Percentiles rank a stretch among this genome's conserved stretches.
Conservation (phyloP, 1,284 basidiomycete species). For the Ceratobasidium theobromae region DNA sequence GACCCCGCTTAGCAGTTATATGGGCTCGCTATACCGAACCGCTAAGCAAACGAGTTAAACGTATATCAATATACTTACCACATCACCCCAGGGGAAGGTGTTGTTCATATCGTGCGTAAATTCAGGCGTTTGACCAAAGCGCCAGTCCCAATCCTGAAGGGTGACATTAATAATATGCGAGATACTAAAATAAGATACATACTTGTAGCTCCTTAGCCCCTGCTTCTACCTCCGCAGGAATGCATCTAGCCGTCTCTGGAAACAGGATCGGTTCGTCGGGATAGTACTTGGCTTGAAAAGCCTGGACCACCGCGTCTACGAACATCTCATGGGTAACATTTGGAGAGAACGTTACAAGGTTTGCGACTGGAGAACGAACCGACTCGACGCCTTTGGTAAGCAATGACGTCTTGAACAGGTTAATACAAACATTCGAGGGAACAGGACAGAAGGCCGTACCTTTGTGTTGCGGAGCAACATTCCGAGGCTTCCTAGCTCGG, state of each 20-base stretch:
- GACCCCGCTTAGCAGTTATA: conserved; percentile 48
- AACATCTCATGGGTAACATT: conserved; percentile 69
- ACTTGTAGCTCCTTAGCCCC: conserved; percentile 76
- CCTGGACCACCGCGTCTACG: conserved; percentile 64
- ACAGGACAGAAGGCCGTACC: conserved; percentile 47
- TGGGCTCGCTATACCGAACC: conserved; percentile 42
- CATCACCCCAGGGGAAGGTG: conserved; percentile 59
- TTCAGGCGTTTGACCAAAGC: conserved; percentile 92
- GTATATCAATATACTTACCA: conserved; percentile 49
- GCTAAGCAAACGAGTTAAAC: background rate
- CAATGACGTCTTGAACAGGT: conserved; percentile 48
- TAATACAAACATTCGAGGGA: conserved; percentile 4
- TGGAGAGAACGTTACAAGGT: conserved; percentile 60
- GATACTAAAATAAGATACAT: conserved; percentile 37
- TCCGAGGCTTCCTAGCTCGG: conserved; percentile 69
- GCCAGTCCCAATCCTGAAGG: conserved; percentile 86
- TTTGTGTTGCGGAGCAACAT: conserved; percentile 71
- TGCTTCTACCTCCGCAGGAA: no score
- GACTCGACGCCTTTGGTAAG: conserved; percentile 86
- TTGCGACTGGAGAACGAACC: conserved; percentile 89
- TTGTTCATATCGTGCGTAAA: conserved; percentile 65
- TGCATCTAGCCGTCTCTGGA: no score
- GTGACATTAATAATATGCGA: conserved; percentile 1
- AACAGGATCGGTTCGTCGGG: background rate
- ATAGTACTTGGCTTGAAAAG: conserved; percentile 69